A percentile compares a stretch with the other conserved stretches of the same genome.
Evolutionary conservation across 441 rosid genomes (phyloP).

Genomic region (Brassica hybrid): DNA sequence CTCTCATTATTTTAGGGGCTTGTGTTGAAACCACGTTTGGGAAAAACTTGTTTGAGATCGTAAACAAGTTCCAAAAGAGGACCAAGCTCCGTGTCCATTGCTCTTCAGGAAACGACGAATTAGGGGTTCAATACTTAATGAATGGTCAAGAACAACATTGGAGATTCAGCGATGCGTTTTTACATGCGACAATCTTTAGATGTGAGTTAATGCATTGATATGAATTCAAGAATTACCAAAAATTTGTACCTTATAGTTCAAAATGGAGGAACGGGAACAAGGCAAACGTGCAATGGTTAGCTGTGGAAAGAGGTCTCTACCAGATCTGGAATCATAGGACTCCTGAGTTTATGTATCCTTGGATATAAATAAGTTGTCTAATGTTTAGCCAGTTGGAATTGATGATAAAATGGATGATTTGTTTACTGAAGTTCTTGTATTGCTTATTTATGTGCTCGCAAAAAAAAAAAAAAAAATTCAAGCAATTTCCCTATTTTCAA

Average conservation of each 20-base stretch:
- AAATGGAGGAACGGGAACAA: background rate
- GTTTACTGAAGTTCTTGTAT: background rate
- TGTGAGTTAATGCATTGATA: background rate
- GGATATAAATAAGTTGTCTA: background rate
- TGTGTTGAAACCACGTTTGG: constrained; percentile 14
- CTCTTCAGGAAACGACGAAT: constrained; percentile 4
- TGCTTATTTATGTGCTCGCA: background rate
- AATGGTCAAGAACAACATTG: background rate
- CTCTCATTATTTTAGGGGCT: constrained; percentile 14
- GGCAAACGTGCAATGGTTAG: constrained; percentile 18
- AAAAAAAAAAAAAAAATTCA: background rate
- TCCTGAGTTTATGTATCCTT: background rate
- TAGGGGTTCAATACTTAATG: background rate
- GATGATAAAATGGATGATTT: background rate
- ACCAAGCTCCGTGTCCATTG: constrained; percentile 1
- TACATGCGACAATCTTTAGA: background rate
- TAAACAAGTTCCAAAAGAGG: background rate
- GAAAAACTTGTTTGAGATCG: constrained; percentile 9
- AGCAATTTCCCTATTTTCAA: background rate
- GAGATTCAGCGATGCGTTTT: background rate
- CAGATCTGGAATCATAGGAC: background rate
- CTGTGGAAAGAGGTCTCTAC: background rate
- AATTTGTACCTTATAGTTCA: background rate
- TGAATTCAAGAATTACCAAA: background rate
- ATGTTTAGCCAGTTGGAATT: background rate